Conservation (phyloP, 208 protist species). For the Phytomonas sp. region DNA sequence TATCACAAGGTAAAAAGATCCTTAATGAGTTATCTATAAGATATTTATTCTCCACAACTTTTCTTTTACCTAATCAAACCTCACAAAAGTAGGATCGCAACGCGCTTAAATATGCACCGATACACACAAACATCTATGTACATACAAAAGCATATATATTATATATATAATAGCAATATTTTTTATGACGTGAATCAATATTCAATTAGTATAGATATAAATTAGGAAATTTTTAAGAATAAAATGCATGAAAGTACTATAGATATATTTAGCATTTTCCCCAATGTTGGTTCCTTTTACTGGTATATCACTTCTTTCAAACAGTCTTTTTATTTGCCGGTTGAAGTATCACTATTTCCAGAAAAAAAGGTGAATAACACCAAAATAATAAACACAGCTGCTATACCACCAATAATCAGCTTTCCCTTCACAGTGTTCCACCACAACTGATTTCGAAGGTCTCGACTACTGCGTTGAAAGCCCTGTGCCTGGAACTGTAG, state of each 20-base stretch:
- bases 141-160: not conserved
- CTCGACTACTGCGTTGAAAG: constrained; percentile 78
- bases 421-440: constrained; percentile 80
- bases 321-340: constrained; percentile 8
- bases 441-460: constrained; percentile 79
- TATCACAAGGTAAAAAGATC: not conserved
- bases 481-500: constrained; percentile 82
- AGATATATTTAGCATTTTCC: not conserved
- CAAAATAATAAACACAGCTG: constrained; percentile 56
- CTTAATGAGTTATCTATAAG: not conserved
- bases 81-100: not conserved
- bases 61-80: not conserved
- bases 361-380: constrained; percentile 75
- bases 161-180: not conserved
- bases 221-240: not conserved
- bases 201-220: not conserved
- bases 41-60: not conserved
- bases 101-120: not conserved
- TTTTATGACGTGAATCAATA: not conserved
- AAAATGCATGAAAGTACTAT: not conserved
- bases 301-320: not conserved
- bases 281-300: not conserved
- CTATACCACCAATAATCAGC: constrained; percentile 53
- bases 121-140: not conserved
- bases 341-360: constrained; percentile 11